Percentiles rank a stretch among this genome's conserved stretches.
These are phyloP conservation scores for Aureobasidium leucospermi DNA, from an alignment of 2,329 filamentous ascomycete species.

Conservation along the genomic window DNA sequence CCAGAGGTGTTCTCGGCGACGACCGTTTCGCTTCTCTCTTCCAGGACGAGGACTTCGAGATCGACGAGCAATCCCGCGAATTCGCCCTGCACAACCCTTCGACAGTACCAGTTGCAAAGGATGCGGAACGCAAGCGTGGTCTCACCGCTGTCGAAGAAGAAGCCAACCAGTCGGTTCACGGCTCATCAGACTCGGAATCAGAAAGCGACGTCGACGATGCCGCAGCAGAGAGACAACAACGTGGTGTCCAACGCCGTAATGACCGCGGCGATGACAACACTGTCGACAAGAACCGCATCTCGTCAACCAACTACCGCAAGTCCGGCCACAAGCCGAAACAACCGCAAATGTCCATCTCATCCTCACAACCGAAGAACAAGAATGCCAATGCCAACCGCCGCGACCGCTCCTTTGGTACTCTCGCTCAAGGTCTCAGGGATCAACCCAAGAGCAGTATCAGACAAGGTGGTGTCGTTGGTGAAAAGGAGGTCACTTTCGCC, in stretches of 20 bases:
- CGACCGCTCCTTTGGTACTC: slow-evolving; percentile 51
- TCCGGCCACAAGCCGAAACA: slow-evolving; percentile 38
- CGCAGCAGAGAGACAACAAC: slow-evolving; percentile 25
- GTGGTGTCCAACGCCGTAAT: slow-evolving; percentile 32
- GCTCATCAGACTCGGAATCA: slow-evolving; percentile 31
- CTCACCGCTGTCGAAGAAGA: slow-evolving; percentile 56
- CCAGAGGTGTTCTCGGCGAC: slow-evolving; percentile 62
- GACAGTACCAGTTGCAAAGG: slow-evolving; percentile 43
- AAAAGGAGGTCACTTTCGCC: slow-evolving; percentile 65
- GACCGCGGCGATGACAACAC: slow-evolving; percentile 24
- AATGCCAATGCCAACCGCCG: slow-evolving; percentile 26
- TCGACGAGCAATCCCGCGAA: slow-evolving; percentile 83
- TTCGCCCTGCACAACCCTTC: slow-evolving; percentile 87
- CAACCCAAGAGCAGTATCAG: slow-evolving; percentile 19
- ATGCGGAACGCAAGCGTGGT: slow-evolving; percentile 37
- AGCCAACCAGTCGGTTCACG: slow-evolving; percentile 38
- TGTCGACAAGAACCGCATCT: slow-evolving; percentile 48
- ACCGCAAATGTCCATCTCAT: slow-evolving; percentile 52
- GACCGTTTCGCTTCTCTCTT: slow-evolving; percentile 83
- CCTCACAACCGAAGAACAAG: slow-evolving; percentile 30
- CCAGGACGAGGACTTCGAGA: slow-evolving; percentile 84
- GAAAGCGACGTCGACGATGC: slow-evolving; percentile 22
- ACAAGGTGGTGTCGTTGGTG: slow-evolving; percentile 36
- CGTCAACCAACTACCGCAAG: slow-evolving; percentile 58
- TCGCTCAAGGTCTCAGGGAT: slow-evolving; percentile 38